Base-by-base conservation (phyloP, 1,139 yeast genomes). In the Blastobotrys raffinosifermentans region DNA sequence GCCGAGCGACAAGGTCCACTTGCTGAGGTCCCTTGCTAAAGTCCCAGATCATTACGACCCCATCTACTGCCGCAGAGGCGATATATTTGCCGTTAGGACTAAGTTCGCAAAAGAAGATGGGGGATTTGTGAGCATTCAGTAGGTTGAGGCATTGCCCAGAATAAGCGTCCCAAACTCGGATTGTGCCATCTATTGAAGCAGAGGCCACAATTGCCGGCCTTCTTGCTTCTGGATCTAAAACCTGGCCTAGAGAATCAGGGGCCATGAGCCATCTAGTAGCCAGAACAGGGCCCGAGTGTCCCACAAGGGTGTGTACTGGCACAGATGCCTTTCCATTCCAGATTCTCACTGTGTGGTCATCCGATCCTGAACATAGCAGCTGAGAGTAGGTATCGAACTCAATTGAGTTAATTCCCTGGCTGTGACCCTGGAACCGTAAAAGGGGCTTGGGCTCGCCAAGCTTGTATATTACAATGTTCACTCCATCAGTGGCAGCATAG, bases 301-400 rank as follows among this genome's bases (percentile, higher is more conserved):
- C 61, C 3, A 41, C 32, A 10, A 61, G 46, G 3, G 51, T 47
- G 20, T 49, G 39, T 2, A 57, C 44, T 1, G 65, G 51, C 3
- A 47, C 41, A 3, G 53, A 49, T 3, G 60, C 51, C 17, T 56
- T 51, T 6, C 65, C 64, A 25, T 59, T 58, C 95, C 95, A 87
- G 11, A 86, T 66, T 49, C 85, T 73, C 8, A 86, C 68, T 0
- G 73, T 64, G 40, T 74, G 72, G 54, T 87, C 96, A 54, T 84
- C 94, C 2, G 93, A 78, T 10, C 84, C 78, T 1, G 89, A 76
- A 1, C 86, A 78, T 31, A 87, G 65, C 29, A 80, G 57, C 46
- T 73, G 75, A 4, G 73, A 63, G 2, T 58, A 55, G 2, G 57
- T 47, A 48, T 80, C 77, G 55, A 80, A 84, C 29, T 63, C 60